Evolutionary conservation across 352 stramenopile genomes (phyloP).

Genomic region (Pythium insidiosum): DNA sequence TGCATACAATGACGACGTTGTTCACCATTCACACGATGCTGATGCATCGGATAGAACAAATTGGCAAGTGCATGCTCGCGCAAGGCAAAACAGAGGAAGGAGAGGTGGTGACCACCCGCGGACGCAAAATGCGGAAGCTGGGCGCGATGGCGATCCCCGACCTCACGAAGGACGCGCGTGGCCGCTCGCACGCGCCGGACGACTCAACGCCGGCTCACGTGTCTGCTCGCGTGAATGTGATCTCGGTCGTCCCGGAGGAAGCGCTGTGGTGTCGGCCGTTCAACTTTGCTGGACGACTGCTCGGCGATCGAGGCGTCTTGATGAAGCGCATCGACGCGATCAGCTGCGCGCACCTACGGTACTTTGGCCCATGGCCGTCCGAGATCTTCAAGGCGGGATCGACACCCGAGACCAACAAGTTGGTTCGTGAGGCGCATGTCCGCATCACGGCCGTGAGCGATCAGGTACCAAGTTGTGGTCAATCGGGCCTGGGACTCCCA

Average conservation of each 20-base stretch:
- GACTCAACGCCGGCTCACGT: not conserved
- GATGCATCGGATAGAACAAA: slow-evolving; percentile 59
- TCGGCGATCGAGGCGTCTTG: slow-evolving; percentile 54
- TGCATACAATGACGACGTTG: too few species aligned
- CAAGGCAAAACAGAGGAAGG: slow-evolving; percentile 50
- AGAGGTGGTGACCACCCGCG: slow-evolving; percentile 33
- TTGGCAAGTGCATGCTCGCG: slow-evolving; percentile 54
- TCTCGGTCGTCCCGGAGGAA: not conserved
- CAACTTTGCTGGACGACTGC: slow-evolving; percentile 50
- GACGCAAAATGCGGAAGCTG: slow-evolving; percentile 49
- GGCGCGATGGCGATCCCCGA: slow-evolving; percentile 11
- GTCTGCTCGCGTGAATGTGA: slow-evolving; percentile 1
- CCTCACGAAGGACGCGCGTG: slow-evolving; percentile 1
- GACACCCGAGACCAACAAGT: too few species aligned
- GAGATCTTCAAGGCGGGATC: too few species aligned
- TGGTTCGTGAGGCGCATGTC: too few species aligned
- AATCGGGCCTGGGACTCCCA: too few species aligned
- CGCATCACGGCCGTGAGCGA: too few species aligned
- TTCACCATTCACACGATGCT: too few species aligned
- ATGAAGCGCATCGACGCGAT: slow-evolving; percentile 56
- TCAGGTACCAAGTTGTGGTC: too few species aligned
- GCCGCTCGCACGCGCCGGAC: too few species aligned
- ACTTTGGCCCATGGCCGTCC: slow-evolving; percentile 13
- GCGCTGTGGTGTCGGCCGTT: slow-evolving; percentile 14
- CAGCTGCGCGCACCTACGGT: slow-evolving; percentile 14